phyloP scores from a whole-genome alignment of 768 basidiomycete species.

The Leccinum incarnatum region DNA sequence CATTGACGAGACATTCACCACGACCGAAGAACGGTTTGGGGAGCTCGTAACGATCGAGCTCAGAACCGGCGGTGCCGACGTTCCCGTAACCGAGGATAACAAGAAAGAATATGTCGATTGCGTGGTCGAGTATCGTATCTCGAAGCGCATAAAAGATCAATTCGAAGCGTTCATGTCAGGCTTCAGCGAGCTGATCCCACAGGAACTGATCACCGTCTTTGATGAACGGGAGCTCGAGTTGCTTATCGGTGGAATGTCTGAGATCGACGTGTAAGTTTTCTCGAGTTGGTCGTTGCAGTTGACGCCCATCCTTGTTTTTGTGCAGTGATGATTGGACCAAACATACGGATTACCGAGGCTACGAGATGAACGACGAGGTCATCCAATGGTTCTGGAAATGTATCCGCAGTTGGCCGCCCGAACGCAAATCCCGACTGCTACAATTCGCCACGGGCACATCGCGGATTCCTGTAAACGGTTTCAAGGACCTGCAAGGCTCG shows the following conservation, averaged over 20 bases:
- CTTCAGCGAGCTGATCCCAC: conserved; percentile 98
- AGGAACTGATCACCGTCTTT: conserved; percentile 96
- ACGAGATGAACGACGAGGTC: conserved; percentile 91
- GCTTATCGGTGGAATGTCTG: conserved; percentile 98
- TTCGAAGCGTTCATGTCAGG: conserved; percentile 99
- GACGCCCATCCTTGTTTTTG: background rate
- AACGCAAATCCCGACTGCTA: conserved; percentile 92
- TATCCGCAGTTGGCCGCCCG: conserved; percentile 95
- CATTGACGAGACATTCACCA: conserved; percentile 97
- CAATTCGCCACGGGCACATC: conserved; percentile 98
- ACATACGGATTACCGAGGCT: conserved; percentile 98
- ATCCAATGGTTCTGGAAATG: conserved; percentile 99
- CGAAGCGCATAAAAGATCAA: conserved; percentile 95
- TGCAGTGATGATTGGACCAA: conserved; percentile 95
- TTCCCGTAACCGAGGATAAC: conserved; percentile 93
- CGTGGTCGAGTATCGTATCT: conserved; percentile 96
- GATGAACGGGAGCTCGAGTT: conserved; percentile 97
- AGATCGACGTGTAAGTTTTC: conserved; percentile 88
- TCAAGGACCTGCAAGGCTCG: conserved; percentile 97
- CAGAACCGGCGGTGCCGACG: conserved; percentile 80
- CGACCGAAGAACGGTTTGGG: conserved; percentile 96
- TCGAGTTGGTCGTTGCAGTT: background rate
- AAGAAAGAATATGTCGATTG: conserved; percentile 97
- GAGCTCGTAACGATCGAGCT: conserved; percentile 97
- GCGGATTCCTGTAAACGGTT: conserved; percentile 96